Evolutionary conservation across 1,139 yeast genomes (phyloP), one percentile per base, ranked within the genome.

Genomic region (Taphrina deformans): DNA sequence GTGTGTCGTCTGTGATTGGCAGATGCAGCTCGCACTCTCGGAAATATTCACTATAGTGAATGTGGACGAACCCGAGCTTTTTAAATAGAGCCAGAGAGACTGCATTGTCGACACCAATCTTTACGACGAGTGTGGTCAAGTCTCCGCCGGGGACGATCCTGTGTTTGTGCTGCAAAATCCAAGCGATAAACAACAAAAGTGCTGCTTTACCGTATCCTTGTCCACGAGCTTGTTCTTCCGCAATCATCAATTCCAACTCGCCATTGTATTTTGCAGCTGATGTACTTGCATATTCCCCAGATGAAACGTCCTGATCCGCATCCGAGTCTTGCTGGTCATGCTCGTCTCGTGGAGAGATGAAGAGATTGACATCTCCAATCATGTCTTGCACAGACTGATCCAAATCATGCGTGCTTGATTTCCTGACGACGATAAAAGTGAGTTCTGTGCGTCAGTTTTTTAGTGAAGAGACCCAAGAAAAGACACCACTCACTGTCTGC

Each of bases 1-100:
- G 9, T 14, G 41, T 51, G 24, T 16, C 51, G 18, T 27, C 27
- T 5, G 14, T 18, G 18, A 60, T 21, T 9, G 16, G 44, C 51
- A 60, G 10, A 5, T 38, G 33, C 86, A 91, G 77, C 86, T 92
- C 80, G 85, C 31, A 44, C 27, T 65, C 65, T 10, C 48, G 51
- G 41, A 65, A 65, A 16, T 35, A 46, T 24, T 53, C 58, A 6
- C 38, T 44, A 23, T 55, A 60, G 27, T 60, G 61, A 16, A 27
- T 18, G 9, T 33, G 44, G 12, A 9, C 9, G 23, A 65, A 65
- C n/a, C 67, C 67, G 10, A 50, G 4, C 5, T 52, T 26, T 33
- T 48, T 35, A 38, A 65, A 65, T 3, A 65, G 45, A 14, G 31
- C 53, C 33, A 65, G n/a, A 7, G 64, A 56, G 14, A 58, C 53